Percentiles rank a stretch among this genome's conserved stretches.
Evolutionary conservation across 805 yeast species (phyloP).

Genomic region (Monosporozyma yasuniensis): DNA sequence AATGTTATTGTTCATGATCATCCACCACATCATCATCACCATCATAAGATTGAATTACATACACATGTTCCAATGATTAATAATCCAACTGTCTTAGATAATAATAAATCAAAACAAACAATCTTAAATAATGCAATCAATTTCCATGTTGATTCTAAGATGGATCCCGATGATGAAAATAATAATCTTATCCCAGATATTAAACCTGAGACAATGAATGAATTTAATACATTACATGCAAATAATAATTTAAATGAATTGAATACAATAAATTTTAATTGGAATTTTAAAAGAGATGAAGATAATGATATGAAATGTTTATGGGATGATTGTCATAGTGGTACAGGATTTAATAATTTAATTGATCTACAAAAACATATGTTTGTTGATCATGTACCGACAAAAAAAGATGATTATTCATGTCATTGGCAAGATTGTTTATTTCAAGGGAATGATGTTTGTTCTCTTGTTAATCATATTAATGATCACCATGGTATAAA

Average conservation of each 20-base stretch:
- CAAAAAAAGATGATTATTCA: neutral
- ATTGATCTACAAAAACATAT: conserved; percentile 44
- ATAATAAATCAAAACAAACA: neutral
- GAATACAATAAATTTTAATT: conserved; percentile 35
- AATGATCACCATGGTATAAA: conserved; percentile 38
- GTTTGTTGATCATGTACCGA: conserved; percentile 37
- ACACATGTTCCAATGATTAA: conserved; percentile 15
- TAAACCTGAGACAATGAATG: neutral
- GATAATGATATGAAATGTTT: conserved; percentile 39
- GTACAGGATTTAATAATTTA: conserved; percentile 28
- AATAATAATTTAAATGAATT: neutral
- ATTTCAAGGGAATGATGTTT: conserved; percentile 44
- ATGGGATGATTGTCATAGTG: conserved; percentile 57
- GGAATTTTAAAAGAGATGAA: conserved; percentile 29
- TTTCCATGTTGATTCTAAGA: neutral
- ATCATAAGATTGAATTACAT: conserved; percentile 33
- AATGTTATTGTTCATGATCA: neutral
- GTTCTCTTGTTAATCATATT: conserved; percentile 51
- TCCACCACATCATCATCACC: conserved; percentile 28
- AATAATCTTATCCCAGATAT: neutral
- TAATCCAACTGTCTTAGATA: conserved; percentile 1
- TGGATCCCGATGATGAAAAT: neutral
- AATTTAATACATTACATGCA: neutral
- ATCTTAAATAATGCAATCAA: conserved; percentile 1
- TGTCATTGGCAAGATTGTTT: conserved; percentile 79